Percentiles rank a stretch among this genome's conserved stretches.
These are phyloP conservation scores for Aspergillus sp. DNA, from an alignment of 2,329 filamentous ascomycete species.

Conservation along the genomic window DNA sequence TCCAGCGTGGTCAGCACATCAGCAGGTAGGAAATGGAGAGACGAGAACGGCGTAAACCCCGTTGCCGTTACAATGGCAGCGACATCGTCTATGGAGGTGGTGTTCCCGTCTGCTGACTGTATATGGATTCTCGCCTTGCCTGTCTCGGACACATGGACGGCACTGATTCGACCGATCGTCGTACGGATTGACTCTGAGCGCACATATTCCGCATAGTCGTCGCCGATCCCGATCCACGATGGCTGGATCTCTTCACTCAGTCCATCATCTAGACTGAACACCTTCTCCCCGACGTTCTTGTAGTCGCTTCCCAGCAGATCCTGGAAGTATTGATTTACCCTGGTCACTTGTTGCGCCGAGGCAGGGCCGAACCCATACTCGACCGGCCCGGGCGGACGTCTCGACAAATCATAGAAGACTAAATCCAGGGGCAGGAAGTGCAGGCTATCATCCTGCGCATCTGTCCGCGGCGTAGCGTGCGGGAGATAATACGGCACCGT, in stretches of 20 bases:
- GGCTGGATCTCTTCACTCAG: conserved; percentile 50
- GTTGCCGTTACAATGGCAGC: conserved; percentile 72
- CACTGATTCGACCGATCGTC: conserved; percentile 43
- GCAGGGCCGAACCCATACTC: conserved; percentile 66
- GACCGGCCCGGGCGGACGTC: conserved; percentile 58
- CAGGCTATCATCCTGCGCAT: conserved; percentile 18
- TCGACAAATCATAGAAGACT: conserved; percentile 66
- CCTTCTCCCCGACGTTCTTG: conserved; percentile 33
- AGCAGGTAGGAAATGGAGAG: conserved; percentile 63
- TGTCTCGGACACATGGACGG: conserved; percentile 9
- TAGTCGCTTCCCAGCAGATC: conserved; percentile 48
- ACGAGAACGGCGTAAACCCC: conserved; percentile 66
- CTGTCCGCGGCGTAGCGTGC: conserved; percentile 20
- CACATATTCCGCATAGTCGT: conserved; percentile 73
- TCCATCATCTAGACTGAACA: conserved; percentile 36
- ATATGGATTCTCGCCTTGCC: conserved; percentile 35
- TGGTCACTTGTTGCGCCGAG: conserved; percentile 55
- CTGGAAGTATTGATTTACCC: conserved; percentile 51
- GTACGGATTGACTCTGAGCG: conserved; percentile 61
- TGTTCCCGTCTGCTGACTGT: conserved; percentile 31
- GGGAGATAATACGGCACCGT: conserved; percentile 60
- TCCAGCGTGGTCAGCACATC: conserved; percentile 58
- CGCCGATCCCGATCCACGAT: conserved; percentile 67
- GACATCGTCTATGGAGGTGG: conserved; percentile 55
- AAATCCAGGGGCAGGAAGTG: conserved; percentile 73